Evolutionary conservation across 164 flowering plant species (phyloP), one percentile per base, ranked within the genome.

Genomic region (Vitis cinerea): DNA sequence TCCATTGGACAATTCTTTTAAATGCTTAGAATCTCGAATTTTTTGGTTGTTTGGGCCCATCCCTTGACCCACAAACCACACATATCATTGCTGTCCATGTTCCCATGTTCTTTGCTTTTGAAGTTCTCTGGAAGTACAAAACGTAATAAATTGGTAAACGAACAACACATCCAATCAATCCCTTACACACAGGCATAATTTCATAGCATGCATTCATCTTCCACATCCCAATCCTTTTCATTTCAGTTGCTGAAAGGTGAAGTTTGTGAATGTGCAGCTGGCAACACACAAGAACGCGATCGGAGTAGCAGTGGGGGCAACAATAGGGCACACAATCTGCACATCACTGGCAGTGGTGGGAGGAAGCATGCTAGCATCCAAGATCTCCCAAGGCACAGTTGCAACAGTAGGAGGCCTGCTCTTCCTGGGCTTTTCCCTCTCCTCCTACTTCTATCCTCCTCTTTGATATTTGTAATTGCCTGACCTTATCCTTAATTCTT

Each of bases 351-450:
- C 99, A 8, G 99, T 96, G 70, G 84, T 96, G 8, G 99, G 99
- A 64, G 99, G 99, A 61, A 96, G 99, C 86, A 96, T 96, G 91
- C 75, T 96, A 54, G 99, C 99, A n/a, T 87, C 99, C 14, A 93
- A 85, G 83, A 96, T 96, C 68, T 96, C 99, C 3, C 99, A 96
- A 69, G 81, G 97, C 49, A 87, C 98, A 3, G 99, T 96, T 54
- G 99, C 99, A 2, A 86, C 90, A 8, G 61, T 93, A 11, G 99
- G 99, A 3, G 99, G 99, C 64, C 66, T 96, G 63, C 97, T 96
- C 69, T 96, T 96, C 83, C 88, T 96, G 0, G 75, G 97, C 9
- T 96, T 96, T 79, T 96, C 99, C 15, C 50, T 96, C 69, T 90
- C 99, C 12, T 96, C 99, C 0, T 96, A 85, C 71, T 92, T 96